These are phyloP conservation scores for Pythium biforme DNA, from an alignment of 352 stramenopile genomes.

Conservation along the genomic window DNA sequence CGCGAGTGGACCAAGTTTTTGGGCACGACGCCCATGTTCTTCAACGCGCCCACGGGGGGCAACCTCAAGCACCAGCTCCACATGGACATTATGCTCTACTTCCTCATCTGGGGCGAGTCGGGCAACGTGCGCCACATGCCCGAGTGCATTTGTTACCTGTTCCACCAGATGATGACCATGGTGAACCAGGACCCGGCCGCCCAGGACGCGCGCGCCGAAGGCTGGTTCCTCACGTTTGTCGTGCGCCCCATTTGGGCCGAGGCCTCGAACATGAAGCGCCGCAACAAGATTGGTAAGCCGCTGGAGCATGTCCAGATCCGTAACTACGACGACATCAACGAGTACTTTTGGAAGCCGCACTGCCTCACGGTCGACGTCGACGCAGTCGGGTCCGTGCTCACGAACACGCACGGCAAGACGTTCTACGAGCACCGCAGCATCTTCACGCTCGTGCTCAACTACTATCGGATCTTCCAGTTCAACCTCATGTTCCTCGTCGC, in stretches of 20 bases:
- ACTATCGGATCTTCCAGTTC: constrained; percentile 36
- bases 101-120: constrained; percentile 83
- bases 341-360: constrained; percentile 79
- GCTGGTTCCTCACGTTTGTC: constrained; percentile 64
- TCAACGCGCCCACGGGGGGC: constrained; percentile 55
- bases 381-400: constrained; percentile 61
- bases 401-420: constrained; percentile 72
- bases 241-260: constrained; percentile 79
- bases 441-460: constrained; percentile 44
- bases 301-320: constrained; percentile 81
- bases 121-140: constrained; percentile 88
- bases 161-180: constrained; percentile 63
- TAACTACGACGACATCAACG: constrained; percentile 90
- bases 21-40: constrained; percentile 55
- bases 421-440: constrained; percentile 87
- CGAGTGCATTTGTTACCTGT: constrained; percentile 88
- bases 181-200: constrained; percentile 63
- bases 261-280: constrained; percentile 70
- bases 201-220: constrained; percentile 46
- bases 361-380: constrained; percentile 74
- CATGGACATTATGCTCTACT: constrained; percentile 74
- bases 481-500: constrained; percentile 49
- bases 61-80: constrained; percentile 47
- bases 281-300: constrained; percentile 16
- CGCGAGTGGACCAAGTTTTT: constrained; percentile 94